Base-by-base conservation (phyloP, 2,329 filamentous ascomycete genomes). In the Aspergillus pseudoviridinutans region DNA sequence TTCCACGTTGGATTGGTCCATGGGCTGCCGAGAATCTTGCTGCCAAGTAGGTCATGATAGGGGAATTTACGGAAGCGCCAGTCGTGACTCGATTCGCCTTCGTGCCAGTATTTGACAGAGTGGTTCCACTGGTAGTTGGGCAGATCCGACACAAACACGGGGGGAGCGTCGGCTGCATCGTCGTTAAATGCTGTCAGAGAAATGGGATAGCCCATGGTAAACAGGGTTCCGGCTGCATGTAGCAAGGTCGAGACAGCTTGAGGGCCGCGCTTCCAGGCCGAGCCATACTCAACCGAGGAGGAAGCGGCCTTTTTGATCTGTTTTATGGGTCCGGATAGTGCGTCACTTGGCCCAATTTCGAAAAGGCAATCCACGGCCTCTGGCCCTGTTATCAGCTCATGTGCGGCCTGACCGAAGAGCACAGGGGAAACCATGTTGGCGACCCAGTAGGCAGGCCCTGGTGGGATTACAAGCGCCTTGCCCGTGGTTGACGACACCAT, bases 71-170 rank as follows among this genome's bases (percentile, higher is more conserved):
- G 53, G 24, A 58, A 51, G 3, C 60, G 50, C 46, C 53, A 57
- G 3, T 55, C 46, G 5, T 53, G 35, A 32, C 50, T 50, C 1
- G 58, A 14, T 1, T 55, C 47, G 3, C 49, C 32, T 28, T 61
- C 60, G n/a, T 50, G 28, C 57, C 55, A 60, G 24, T 54, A 58
- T 1, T 22, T 27, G 8, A 29, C 53, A 12, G 53, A 49, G 14
- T 56, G 53, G 10, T 61, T 32, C 53, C 58, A 61, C 4, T 50
- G 41, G 25, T 61, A 61, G 4, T 44, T 22, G 12, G 55, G 57
- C 7, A 61, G 28, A 42, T 56, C 55, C 4, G 55, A 41, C 4
- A 60, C 17, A 10, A 54, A 25, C 28, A 49, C 24, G 1, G 54
- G 58, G 1, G 17, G 27, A 8, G 28, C 20, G 3, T 20, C 22